phyloP scores from a whole-genome alignment of 2,329 filamentous ascomycete species.

The Colletotrichum sp. region DNA sequence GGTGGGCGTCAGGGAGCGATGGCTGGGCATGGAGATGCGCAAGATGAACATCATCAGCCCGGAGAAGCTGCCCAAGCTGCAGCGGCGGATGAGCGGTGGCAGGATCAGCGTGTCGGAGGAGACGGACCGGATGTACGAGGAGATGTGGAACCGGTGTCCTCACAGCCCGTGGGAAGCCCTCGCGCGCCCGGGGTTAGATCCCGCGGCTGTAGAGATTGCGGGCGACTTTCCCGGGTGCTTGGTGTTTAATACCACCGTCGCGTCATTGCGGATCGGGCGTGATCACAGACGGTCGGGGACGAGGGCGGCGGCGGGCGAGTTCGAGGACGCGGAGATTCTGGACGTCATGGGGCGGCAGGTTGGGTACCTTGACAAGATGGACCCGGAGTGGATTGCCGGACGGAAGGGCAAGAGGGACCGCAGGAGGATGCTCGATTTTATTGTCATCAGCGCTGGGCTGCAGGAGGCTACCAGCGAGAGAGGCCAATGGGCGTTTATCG shows the following conservation, averaged over 20 bases:
- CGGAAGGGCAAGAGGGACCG: background rate
- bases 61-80: background rate
- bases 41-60: background rate
- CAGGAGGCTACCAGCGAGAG: background rate
- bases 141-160: slow-evolving; percentile 2
- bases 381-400: background rate
- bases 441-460: background rate
- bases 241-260: slow-evolving; percentile 1
- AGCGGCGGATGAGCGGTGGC: background rate
- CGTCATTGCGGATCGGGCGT: background rate
- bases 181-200: background rate
- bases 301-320: background rate
- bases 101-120: background rate
- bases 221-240: background rate
- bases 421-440: background rate
- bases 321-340: background rate
- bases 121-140: background rate
- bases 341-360: background rate
- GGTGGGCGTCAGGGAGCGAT: background rate
- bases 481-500: background rate
- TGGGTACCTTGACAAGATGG: background rate
- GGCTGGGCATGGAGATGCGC: background rate
- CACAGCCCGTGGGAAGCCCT: slow-evolving; percentile 7
- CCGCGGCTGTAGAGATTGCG: background rate
- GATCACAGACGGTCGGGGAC: background rate